Percentiles rank a stretch among this genome's conserved stretches.
phyloP scores from a whole-genome alignment of 192 early-diverging fungal species.

The Umbelopsis sp. region DNA sequence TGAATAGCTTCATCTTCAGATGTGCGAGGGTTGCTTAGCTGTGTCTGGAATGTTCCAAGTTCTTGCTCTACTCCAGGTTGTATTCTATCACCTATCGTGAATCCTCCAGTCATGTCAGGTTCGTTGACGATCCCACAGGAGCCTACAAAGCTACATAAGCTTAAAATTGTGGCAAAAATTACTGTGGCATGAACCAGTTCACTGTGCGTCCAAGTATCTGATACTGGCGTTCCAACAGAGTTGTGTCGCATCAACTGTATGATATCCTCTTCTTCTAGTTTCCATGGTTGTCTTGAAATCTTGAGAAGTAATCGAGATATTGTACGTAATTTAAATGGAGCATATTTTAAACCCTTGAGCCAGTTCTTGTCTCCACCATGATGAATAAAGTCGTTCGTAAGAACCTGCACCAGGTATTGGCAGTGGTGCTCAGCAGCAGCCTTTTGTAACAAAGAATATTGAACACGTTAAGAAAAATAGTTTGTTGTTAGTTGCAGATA shows the following conservation, averaged over 20 bases:
- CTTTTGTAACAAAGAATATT: neutral
- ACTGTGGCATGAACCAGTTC: constrained; percentile 58
- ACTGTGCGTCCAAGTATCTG: constrained; percentile 51
- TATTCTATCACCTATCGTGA: neutral
- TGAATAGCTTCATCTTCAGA: neutral
- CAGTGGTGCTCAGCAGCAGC: constrained; percentile 14
- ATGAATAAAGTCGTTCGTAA: constrained; percentile 22
- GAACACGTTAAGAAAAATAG: neutral
- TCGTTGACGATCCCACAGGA: constrained; percentile 58
- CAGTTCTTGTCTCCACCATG: constrained; percentile 54
- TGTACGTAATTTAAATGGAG: constrained; percentile 50
- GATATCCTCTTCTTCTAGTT: constrained; percentile 41
- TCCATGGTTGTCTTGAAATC: constrained; percentile 60
- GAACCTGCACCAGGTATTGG: neutral
- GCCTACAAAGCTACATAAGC: constrained; percentile 52
- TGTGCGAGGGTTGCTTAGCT: neutral
- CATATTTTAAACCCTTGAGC: constrained; percentile 48
- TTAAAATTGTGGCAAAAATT: constrained; percentile 46
- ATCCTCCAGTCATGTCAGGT: constrained; percentile 57
- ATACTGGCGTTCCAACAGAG: constrained; percentile 9
- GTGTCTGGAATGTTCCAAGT: neutral
- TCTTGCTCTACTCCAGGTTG: constrained; percentile 36
- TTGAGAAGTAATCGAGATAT: constrained; percentile 42
- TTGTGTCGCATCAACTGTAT: constrained; percentile 32
- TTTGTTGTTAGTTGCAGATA: neutral